Evolutionary conservation across 495 filamentous ascomycete genomes (phyloP), one percentile per base, ranked within the genome.

Genomic region (Chaetomidium leptoderma): DNA sequence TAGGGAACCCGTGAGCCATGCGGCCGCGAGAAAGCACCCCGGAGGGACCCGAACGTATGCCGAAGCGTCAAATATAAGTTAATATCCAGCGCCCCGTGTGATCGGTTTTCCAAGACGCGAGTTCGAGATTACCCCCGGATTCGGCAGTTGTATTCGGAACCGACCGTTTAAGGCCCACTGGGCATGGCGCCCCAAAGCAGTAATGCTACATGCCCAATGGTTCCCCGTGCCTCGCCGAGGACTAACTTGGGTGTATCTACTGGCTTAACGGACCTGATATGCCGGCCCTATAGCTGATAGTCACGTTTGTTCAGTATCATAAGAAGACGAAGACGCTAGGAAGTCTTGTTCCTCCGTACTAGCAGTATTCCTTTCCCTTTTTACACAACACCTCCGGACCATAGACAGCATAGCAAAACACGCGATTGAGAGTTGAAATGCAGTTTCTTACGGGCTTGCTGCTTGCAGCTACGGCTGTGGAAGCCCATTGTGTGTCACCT

Each of bases 401-500:
- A n/a, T 4, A 44, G 11, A 11, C 11, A 9, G 1, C 17, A 1
- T 8, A 21, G 1, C 2, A 19, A n/a, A 32, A 1, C 19, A 16
- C 6, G 11, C 2, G 3, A 35, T 6, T 19, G 7, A 35, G 4
- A 16, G 5, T 30, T 14, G 53, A 43, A n/a, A 62, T 62, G 59
- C 52, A 62, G 43, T 54, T 71, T 11, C 50, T 72, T 23, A 48
- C 54, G 1, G 49, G 59, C 23, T 37, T 70, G 37, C 44, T 73
- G 35, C 26, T 72, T 17, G 56, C 64, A 55, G 64, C 67, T 3
- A 60, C 63, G 21, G 64, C 63, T 29, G 72, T 59, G 1, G 64
- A 69, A 53, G 68, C 71, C 7, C 72, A 72, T 47, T 75, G 70
- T 72, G 66, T 23, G 63, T 56, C 21, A 16, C 11, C 17, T 9